Evolutionary conservation across 257 asterid species (phyloP), one percentile per base, ranked within the genome.

Genomic region (Scutellaria barbata): DNA sequence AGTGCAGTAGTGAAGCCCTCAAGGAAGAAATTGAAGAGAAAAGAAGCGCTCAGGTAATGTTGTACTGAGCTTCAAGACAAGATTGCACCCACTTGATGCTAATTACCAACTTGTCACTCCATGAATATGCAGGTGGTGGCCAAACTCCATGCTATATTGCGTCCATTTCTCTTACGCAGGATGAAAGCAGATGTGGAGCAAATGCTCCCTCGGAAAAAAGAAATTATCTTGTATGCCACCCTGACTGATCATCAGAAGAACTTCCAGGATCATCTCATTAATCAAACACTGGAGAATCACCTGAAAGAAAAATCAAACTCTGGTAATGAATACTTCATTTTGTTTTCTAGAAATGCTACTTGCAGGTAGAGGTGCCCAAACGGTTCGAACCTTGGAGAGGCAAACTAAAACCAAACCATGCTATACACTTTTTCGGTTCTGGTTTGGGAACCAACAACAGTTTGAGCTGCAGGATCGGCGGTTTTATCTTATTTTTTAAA

Each of bases 81-180:
- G 57, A 40, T 47, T 57, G 30, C 7, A 30, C 69, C 10, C 35
- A 4, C 64, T 14, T 58, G 60, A 17, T 70, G 53, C 66, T 65
- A 46, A 39, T 56, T 76, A 6, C 43, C 41, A 75, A 56, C 30
- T 66, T 65, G 20, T 10, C 18, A 22, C 56, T 55, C 40, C 61
- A 18, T 66, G 17, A 68, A 61, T 79, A 56, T 82, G 79, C 82
- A 95, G 99, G 97, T 95, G 78, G 95, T 95, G 78, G 89, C 92
- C 78, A 92, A 95, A 74, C 97, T 92, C 59, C 99, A 95, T 81
- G 89, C 92, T 25, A 95, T 95, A 77, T 73, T 92, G 77, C 97
- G 98, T 41, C 98, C 99, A 68, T 95, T 95, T 86, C 90, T 95
- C 41, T 84, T 95, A 7, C 95, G 99, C 56, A 90, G 99, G 84